Percentiles rank a stretch among this genome's conserved stretches.
Conservation (phyloP, 106 monocot species). For the Xerophyta viscosa region DNA sequence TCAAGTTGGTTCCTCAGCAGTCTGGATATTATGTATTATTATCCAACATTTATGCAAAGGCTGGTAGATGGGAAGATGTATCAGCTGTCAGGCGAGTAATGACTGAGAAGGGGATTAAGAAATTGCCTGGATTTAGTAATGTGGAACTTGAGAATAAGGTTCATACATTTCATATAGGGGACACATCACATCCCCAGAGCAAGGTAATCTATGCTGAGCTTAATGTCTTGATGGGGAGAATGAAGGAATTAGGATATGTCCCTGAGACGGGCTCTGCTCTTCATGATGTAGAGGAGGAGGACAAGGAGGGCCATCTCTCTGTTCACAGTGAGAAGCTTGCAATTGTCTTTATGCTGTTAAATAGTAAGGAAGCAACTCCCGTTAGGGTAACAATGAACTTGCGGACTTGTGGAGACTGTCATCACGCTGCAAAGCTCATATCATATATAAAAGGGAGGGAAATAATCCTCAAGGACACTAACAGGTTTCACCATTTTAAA, state of each 20-base stretch:
- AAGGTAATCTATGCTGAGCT: conserved; percentile 47
- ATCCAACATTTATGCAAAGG: conserved; percentile 80
- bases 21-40: conserved; percentile 77
- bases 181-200: conserved; percentile 33
- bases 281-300: conserved; percentile 86
- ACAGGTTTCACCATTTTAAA: conserved; percentile 70
- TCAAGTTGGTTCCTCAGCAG: conserved; percentile 61
- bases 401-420: conserved; percentile 58
- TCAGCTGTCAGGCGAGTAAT: conserved; percentile 42
- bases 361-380: conserved; percentile 14
- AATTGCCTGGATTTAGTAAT: conserved; percentile 54
- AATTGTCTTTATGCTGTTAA: conserved; percentile 55
- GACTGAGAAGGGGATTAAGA: conserved; percentile 56
- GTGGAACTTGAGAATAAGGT: conserved; percentile 43
- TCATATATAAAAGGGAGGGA: conserved; percentile 36
- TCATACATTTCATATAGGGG: conserved; percentile 53
- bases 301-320: conserved; percentile 66
- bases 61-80: conserved; percentile 67
- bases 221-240: conserved; percentile 28
- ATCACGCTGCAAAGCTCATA: conserved; percentile 48
- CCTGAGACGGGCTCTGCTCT: conserved; percentile 48
- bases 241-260: conserved; percentile 62
- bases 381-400: conserved; percentile 63
- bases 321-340: conserved; percentile 80
- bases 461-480: conserved; percentile 58